These are phyloP conservation scores for Dryas alaskensis DNA, from an alignment of 306 rosid species.

Conservation along the genomic window DNA sequence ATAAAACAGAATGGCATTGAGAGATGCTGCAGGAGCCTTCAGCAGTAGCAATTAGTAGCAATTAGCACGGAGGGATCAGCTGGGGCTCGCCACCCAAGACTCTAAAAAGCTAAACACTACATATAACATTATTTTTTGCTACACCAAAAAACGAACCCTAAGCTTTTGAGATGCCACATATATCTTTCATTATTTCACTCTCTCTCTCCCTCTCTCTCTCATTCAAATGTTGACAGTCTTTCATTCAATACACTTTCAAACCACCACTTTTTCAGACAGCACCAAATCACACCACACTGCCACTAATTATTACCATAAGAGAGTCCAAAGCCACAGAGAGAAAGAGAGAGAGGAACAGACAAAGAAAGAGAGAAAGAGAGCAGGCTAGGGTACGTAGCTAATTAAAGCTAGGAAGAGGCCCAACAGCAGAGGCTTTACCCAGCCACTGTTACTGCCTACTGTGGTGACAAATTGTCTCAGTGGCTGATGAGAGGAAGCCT, in stretches of 20 bases:
- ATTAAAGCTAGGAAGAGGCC: conserved; percentile 32
- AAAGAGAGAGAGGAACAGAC: conserved; percentile 2
- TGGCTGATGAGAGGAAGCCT: conserved; percentile 33
- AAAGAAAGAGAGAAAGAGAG: conserved; percentile 1
- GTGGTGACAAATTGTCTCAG: conserved; percentile 25
- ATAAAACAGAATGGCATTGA: conserved; percentile 31
- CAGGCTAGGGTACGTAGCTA: conserved; percentile 19
- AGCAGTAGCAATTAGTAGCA: conserved; percentile 31
- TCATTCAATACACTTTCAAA: conserved; percentile 67
- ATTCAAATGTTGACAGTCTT: conserved; percentile 56
- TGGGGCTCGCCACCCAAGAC: conserved; percentile 58
- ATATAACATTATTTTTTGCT: conserved; percentile 10
- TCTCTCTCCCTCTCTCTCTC: conserved; percentile 17
- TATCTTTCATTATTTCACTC: not conserved
- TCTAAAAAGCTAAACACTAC: conserved; percentile 18
- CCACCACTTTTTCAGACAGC: conserved; percentile 73
- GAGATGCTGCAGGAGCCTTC: conserved; percentile 25
- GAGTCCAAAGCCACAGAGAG: conserved; percentile 16
- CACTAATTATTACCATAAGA: conserved; percentile 47
- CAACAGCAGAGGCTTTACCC: conserved; percentile 36
- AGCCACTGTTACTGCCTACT: conserved; percentile 32
- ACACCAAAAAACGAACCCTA: conserved; percentile 27
- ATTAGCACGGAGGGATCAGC: conserved; percentile 30
- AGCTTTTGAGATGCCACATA: conserved; percentile 33
- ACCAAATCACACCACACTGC: conserved; percentile 63